Percentiles rank a stretch among this genome's conserved stretches.
phyloP scores from a whole-genome alignment of 192 early-diverging fungal species.

The Backusella westeae region DNA sequence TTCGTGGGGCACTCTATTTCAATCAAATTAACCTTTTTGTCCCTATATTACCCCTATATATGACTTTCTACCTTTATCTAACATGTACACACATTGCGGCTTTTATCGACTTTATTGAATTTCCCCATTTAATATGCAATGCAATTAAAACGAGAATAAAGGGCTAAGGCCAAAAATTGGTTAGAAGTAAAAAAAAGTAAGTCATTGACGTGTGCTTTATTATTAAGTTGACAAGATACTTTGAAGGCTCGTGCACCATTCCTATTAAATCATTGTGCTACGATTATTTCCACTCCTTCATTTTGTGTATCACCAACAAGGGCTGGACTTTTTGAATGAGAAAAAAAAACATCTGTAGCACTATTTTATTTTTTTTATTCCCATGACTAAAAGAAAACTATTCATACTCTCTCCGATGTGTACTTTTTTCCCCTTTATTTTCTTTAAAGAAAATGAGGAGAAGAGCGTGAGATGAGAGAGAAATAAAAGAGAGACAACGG shows the following conservation, averaged over 20 bases:
- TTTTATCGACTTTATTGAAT: background rate
- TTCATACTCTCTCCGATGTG: background rate
- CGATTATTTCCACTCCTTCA: background rate
- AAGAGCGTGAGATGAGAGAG: background rate
- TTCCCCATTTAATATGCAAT: background rate
- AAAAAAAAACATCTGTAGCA: background rate
- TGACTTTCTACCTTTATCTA: background rate
- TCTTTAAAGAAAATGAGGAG: background rate
- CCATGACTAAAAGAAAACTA: background rate
- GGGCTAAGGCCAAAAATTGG: background rate
- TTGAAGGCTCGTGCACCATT: slow-evolving; percentile 17
- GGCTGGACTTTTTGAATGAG: slow-evolving; percentile 2
- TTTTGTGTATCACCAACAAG: background rate
- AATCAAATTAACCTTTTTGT: background rate
- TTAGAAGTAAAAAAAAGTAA: background rate
- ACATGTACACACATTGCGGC: background rate
- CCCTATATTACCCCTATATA: background rate
- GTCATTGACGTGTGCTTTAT: background rate
- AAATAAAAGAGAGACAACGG: too few species aligned
- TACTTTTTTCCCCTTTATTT: background rate
- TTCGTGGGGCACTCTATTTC: background rate
- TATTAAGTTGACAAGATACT: slow-evolving; percentile 5
- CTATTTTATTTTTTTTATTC: background rate
- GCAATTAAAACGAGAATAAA: background rate
- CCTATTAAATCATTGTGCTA: background rate